These are phyloP conservation scores for Basipetospora chlamydospora DNA, from an alignment of 2,329 filamentous ascomycete species.

Conservation along the genomic window DNA sequence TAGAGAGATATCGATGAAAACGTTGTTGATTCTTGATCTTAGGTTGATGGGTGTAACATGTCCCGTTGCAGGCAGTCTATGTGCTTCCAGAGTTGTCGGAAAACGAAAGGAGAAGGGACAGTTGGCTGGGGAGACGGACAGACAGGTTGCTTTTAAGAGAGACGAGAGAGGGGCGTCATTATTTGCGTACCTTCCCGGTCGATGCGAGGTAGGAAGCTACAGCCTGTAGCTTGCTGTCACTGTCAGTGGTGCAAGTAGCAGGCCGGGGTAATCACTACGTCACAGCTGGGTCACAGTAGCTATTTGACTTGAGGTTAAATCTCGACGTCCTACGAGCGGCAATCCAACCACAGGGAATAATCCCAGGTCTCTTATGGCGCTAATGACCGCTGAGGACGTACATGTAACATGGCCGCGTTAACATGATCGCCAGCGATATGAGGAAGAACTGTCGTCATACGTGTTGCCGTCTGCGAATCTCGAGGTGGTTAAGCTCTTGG, in stretches of 20 bases:
- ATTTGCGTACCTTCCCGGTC: neutral
- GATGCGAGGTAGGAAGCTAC: neutral
- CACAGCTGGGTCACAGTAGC: slow-evolving; percentile 2
- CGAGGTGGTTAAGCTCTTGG: too few species aligned
- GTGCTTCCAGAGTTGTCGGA: neutral
- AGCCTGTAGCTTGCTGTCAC: neutral
- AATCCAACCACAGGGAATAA: too few species aligned
- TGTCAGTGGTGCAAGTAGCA: neutral
- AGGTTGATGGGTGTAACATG: neutral
- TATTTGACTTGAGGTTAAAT: too few species aligned
- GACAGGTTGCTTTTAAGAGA: too few species aligned
- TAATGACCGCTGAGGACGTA: too few species aligned
- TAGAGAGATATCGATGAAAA: too few species aligned
- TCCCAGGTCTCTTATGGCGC: too few species aligned
- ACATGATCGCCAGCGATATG: too few species aligned
- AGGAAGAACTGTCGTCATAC: too few species aligned
- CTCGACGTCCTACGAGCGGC: too few species aligned
- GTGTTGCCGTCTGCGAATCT: too few species aligned
- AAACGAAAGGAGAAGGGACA: neutral
- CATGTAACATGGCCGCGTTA: too few species aligned
- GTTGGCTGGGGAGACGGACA: neutral
- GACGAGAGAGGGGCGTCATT: neutral
- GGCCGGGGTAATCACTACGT: slow-evolving; percentile 5
- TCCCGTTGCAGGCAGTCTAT: neutral
- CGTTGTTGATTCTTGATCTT: neutral